Evolutionary conservation across 345 rosid species (phyloP).

Genomic region (Aquilaria yunnanensis): DNA sequence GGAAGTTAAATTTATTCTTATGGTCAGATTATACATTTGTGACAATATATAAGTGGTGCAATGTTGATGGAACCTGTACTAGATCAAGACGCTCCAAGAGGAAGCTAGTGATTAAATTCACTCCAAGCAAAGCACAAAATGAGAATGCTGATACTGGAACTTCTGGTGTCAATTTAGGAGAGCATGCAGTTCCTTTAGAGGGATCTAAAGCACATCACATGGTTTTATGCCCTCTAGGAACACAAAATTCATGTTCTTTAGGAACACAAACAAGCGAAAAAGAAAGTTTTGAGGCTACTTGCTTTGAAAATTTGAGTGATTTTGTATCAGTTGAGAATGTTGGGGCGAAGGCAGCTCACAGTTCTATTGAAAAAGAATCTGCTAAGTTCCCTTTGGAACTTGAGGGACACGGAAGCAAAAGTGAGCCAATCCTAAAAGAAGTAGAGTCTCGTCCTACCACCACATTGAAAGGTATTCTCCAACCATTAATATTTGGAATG

Average conservation of each 20-base stretch:
- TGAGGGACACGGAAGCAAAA: neutral
- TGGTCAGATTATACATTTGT: neutral
- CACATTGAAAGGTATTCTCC: slow-evolving; percentile 6
- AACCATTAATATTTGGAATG: neutral
- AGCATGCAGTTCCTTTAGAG: too few relatives aligned
- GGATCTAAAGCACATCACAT: too few relatives aligned
- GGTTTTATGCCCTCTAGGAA: too few relatives aligned
- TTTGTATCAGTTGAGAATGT: too few relatives aligned
- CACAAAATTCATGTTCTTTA: too few relatives aligned
- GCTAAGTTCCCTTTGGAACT: neutral
- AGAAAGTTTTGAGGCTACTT: too few relatives aligned
- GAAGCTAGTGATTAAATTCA: neutral
- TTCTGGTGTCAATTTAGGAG: neutral
- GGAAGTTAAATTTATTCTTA: slow-evolving; percentile 2
- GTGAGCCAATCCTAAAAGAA: neutral
- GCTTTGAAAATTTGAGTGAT: too few relatives aligned
- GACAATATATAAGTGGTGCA: neutral
- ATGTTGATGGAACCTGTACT: too few relatives aligned
- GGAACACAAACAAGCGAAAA: too few relatives aligned
- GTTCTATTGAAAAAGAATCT: neutral
- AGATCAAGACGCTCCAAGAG: neutral
- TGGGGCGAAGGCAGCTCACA: neutral
- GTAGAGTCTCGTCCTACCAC: neutral
- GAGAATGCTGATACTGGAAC: neutral
- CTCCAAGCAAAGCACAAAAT: neutral